Evolutionary conservation across 2,329 filamentous ascomycete species (phyloP).

Genomic region (Microdochium trichocladiopsis): DNA sequence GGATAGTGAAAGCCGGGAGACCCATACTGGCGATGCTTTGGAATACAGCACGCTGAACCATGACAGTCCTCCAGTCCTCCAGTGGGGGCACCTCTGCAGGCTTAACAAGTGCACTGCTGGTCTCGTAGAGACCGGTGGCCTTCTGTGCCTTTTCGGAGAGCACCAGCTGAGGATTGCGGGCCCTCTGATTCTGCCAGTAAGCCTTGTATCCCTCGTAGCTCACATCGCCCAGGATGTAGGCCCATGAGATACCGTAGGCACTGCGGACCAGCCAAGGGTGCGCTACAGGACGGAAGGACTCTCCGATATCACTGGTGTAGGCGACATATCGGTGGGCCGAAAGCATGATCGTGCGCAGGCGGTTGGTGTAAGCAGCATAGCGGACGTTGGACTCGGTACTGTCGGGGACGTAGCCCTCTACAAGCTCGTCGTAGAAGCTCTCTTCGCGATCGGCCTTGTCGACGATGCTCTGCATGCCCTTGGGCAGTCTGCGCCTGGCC

Average conservation of each 20-base stretch:
- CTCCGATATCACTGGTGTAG: slow-evolving; percentile 93
- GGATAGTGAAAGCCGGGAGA: slow-evolving; percentile 86
- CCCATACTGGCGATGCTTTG: slow-evolving; percentile 91
- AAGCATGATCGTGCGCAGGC: slow-evolving; percentile 78
- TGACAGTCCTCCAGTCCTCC: slow-evolving; percentile 86
- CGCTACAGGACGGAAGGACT: slow-evolving; percentile 89
- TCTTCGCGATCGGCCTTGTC: slow-evolving; percentile 57
- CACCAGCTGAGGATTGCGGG: slow-evolving; percentile 60
- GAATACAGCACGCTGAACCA: slow-evolving; percentile 86
- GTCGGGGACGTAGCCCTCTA: slow-evolving; percentile 71
- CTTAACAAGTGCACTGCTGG: slow-evolving; percentile 16
- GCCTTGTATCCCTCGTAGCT: slow-evolving; percentile 92
- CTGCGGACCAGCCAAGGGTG: slow-evolving; percentile 74
- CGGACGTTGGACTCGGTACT: slow-evolving; percentile 80
- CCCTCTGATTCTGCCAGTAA: slow-evolving; percentile 77
- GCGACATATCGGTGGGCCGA: slow-evolving; percentile 94
- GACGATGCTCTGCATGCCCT: slow-evolving; percentile 48
- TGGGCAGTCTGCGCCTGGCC: slow-evolving; percentile 42
- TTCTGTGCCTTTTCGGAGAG: slow-evolving; percentile 42
- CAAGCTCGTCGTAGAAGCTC: slow-evolving; percentile 68
- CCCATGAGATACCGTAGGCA: slow-evolving; percentile 89
- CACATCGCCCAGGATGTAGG: slow-evolving; percentile 87
- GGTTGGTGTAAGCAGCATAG: slow-evolving; percentile 87
- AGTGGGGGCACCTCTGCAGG: slow-evolving; percentile 55
- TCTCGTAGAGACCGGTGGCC: slow-evolving; percentile 34